phyloP scores from a whole-genome alignment of 2,329 filamentous ascomycete species.

The Pestalotiopsis fici region DNA sequence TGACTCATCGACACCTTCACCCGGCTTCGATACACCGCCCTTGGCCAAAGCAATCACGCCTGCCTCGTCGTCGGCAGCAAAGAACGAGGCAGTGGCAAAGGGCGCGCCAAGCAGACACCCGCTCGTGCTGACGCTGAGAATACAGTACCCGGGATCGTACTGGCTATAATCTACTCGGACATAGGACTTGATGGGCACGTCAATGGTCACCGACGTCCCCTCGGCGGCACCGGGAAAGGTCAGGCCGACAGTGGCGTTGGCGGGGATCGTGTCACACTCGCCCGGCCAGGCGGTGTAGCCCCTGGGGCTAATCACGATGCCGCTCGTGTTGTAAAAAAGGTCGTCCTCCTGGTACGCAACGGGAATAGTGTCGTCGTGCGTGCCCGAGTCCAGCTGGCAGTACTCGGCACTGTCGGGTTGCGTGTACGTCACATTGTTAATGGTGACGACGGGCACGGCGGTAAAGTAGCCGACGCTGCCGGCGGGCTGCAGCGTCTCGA shows the following conservation, averaged over 20 bases:
- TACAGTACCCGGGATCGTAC: constrained; percentile 21
- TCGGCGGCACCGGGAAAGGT: constrained; percentile 22
- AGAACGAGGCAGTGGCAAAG: constrained; percentile 30
- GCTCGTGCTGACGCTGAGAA: constrained; percentile 25
- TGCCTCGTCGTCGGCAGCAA: constrained; percentile 31
- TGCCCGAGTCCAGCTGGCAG: constrained; percentile 9
- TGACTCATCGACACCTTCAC: constrained; percentile 11
- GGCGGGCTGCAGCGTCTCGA: constrained; percentile 26
- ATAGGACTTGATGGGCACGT: constrained; percentile 31
- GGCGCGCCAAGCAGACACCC: constrained; percentile 31
- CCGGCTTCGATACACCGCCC: constrained; percentile 28
- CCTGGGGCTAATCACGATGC: constrained; percentile 1
- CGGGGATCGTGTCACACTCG: constrained; percentile 27
- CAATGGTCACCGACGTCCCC: constrained; percentile 23
- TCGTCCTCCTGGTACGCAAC: constrained; percentile 12
- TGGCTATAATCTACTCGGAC: constrained; percentile 22
- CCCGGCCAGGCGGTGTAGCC: constrained; percentile 25
- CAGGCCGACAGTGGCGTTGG: constrained; percentile 23
- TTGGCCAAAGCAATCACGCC: constrained; percentile 31
- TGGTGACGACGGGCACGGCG: constrained; percentile 19
- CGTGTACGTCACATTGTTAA: constrained; percentile 22
- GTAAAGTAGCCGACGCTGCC: constrained; percentile 18
- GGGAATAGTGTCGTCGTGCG: constrained; percentile 14
- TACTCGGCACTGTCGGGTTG: not conserved
- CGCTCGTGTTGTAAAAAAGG: constrained; percentile 13